Evolutionary conservation across 345 rosid species (phyloP), one percentile per base, ranked within the genome.

Genomic region (Corchorus capsularis): DNA sequence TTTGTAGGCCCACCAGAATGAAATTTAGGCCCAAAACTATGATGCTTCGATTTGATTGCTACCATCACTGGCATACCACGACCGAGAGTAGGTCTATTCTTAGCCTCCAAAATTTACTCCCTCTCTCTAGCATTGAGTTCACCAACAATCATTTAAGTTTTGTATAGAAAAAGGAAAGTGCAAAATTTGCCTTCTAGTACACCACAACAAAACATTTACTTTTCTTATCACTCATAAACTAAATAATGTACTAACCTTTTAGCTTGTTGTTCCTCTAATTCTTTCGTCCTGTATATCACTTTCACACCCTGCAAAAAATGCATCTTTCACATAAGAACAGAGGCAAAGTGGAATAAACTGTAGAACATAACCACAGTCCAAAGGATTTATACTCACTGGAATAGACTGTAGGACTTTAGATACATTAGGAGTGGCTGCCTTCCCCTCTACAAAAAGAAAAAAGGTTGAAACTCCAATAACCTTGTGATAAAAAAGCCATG

Each of bases 371-470:
- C 3, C 53, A 20, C 49, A 4, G 73, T 6, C 56, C 34, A 69
- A 46, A 55, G 72, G 62, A 14, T 71, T 13, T 5, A 60, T 54
- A 73, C 87, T 78, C 78, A 88, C 91, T 0, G 92, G 89, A 80
- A 96, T 90, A 6, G 87, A 78, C 83, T 91, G 93, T 71, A 96
- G 79, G 59, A 93, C 93, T 82, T 83, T 86, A 62, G 99, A 88
- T 3, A 92, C 95, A 35, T 83, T 63, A 19, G 84, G 87, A 3
- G 94, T 82, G 59, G 98, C 94, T 79, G 98, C 99, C 79, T 91
- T 93, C 49, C 99, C 99, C 63, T 96, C 98, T 79, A 96, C 98
- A 45, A 96, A 96, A 45, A 96, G 91, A 65, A 91, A 89, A 82
- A 93, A 93, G 11, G 83, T 83, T 14, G 98, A 93, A 82, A 92